Base-by-base conservation (phyloP, 2,329 filamentous ascomycete species). In the Fusarium napiforme region DNA sequence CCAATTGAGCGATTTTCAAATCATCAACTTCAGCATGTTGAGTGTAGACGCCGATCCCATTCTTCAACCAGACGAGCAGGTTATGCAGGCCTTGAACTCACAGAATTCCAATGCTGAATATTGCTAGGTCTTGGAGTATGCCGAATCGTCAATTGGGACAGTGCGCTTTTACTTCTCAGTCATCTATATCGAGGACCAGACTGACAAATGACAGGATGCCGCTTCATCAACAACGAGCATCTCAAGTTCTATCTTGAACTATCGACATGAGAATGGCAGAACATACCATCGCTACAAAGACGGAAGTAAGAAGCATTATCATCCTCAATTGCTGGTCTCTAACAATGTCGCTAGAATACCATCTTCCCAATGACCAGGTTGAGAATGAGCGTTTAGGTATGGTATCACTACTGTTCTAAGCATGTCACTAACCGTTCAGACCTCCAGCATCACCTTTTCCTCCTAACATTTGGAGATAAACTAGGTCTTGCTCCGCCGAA, bases 281-380 rank as follows among this genome's bases (percentile, higher is more conserved):
- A 69, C 68, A 0, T 69, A 71, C 14, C 68, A 69, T 19, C 1
- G 56, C 9, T 69, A 59, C 16, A 59, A 43, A 21, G 66, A 71
- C 19, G 66, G 66, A 58, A 71, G 66, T 69, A 0, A 45, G 68
- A 34, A 14, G 9, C 9, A n/a, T 49, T 12, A 0, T 0, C 1
- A 11, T 4, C 21, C 1, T 19, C 4, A 6, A 47, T 4, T 1
- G 4, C 18, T 14, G 8, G n/a, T 4, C 18, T 8, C 9, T 36
- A 21, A 39, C 6, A 16, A 3, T 1, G 3, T 45, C 3, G 0
- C 4, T 4, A 63, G 60, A 30, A 34, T 63, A 47, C 6, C 52
- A 46, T 46, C 52, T 63, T 5, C 60, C 60, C 1, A 63, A 63
- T 9, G 60, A 63, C 5, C 14, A 63, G 37, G 10, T 23, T 1